A percentile compares a stretch with the other conserved stretches of the same genome.
phyloP scores from a whole-genome alignment of 257 asterid species.

The Rehmannia glutinosa region DNA sequence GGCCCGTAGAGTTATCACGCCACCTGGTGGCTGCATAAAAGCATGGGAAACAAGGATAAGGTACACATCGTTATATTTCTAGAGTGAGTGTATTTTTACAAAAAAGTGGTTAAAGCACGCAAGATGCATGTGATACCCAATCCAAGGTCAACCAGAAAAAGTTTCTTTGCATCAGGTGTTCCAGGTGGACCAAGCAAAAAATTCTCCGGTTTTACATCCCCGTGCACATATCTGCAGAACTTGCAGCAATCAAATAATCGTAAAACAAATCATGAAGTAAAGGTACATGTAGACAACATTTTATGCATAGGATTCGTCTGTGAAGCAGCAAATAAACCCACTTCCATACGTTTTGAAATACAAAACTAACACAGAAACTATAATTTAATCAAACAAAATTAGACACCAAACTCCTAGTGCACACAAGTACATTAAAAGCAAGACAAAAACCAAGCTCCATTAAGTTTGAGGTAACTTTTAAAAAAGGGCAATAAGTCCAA shows the following conservation, averaged over 20 bases:
- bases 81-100: not conserved
- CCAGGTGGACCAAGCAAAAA: conserved; percentile 86
- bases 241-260: not conserved
- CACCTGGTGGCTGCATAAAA: conserved; percentile 49
- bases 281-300: not conserved
- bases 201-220: conserved; percentile 95
- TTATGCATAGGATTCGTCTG: not conserved
- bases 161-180: conserved; percentile 69
- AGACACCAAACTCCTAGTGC: no score
- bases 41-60: conserved; percentile 5
- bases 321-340: not conserved
- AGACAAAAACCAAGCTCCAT: no score
- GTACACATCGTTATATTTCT: not conserved
- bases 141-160: conserved; percentile 89
- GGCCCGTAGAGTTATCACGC: conserved; percentile 50
- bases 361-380: not conserved
- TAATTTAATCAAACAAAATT: not conserved
- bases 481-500: no score
- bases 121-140: conserved; percentile 48
- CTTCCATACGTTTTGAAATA: not conserved
- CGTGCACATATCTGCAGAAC: conserved; percentile 73
- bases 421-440: no score
- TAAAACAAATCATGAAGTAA: not conserved
- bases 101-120: not conserved
- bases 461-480: no score